Percentiles rank a stretch among this genome's conserved stretches.
Evolutionary conservation across 2,329 filamentous ascomycete species (phyloP).

Genomic region (Hymenoscyphus repandus): DNA sequence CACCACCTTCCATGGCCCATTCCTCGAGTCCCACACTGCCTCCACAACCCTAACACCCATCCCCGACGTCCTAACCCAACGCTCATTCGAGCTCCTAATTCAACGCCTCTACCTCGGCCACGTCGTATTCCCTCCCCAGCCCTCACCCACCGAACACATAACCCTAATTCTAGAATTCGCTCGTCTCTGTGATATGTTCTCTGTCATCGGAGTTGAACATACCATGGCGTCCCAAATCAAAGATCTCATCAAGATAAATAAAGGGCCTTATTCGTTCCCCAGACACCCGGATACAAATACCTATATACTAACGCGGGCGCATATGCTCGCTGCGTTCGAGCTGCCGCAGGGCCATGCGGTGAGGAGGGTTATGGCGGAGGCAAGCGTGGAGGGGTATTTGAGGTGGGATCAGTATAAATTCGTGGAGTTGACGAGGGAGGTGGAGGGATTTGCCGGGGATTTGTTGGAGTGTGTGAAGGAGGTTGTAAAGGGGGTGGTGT

Average conservation of each 20-base stretch:
- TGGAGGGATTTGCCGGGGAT: slow-evolving; percentile 7
- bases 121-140: slow-evolving; percentile 7
- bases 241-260: slow-evolving; percentile 3
- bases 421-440: not conserved
- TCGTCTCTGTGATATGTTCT: slow-evolving; percentile 16
- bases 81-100: slow-evolving; percentile 7
- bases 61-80: slow-evolving; percentile 9
- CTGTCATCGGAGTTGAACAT: slow-evolving; percentile 8
- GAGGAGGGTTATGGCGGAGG: slow-evolving; percentile 4
- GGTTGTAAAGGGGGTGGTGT: not conserved
- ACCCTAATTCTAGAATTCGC: slow-evolving; percentile 13
- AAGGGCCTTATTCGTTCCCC: not conserved
- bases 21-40: slow-evolving; percentile 7
- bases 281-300: slow-evolving; percentile 2
- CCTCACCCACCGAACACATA: slow-evolving; percentile 8
- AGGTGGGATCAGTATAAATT: slow-evolving; percentile 1
- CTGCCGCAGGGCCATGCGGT: slow-evolving; percentile 7
- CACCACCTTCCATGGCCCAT: slow-evolving; percentile 6
- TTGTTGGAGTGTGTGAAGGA: slow-evolving; percentile 4
- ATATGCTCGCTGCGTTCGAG: slow-evolving; percentile 6
- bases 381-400: slow-evolving; percentile 7
- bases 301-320: slow-evolving; percentile 5
- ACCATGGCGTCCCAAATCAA: slow-evolving; percentile 10
- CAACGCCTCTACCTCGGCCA: slow-evolving; percentile 11
- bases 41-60: slow-evolving; percentile 5